phyloP scores from a whole-genome alignment of 768 basidiomycete species.

The Russula abietina region DNA sequence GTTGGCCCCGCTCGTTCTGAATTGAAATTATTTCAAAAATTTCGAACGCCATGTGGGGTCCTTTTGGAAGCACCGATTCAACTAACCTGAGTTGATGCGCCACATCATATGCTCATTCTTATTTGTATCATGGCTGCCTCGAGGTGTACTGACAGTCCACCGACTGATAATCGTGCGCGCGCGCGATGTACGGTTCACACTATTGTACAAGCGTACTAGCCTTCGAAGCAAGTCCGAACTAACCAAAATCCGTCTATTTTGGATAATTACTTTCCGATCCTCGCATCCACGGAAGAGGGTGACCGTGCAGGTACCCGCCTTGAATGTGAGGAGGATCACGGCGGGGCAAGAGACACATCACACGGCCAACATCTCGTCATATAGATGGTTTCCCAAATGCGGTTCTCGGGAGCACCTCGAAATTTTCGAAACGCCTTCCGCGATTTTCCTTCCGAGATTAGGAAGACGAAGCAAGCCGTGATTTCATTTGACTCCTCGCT shows the following conservation, averaged over 20 bases:
- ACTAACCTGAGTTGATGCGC: slow-evolving; percentile 6
- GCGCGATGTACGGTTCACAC: not conserved
- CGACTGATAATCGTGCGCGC: not conserved
- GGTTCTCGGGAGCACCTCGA: not conserved
- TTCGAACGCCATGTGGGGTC: slow-evolving; percentile 1
- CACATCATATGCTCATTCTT: slow-evolving; percentile 17
- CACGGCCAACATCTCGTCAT: not conserved
- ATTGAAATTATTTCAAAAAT: slow-evolving; percentile 1
- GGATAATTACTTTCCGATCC: slow-evolving; percentile 15
- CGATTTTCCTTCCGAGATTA: slow-evolving; percentile 13
- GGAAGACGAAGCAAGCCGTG: slow-evolving; percentile 2
- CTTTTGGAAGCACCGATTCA: slow-evolving; percentile 10
- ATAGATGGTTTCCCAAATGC: not conserved
- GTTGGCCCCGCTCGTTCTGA: not conserved
- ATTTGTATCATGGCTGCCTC: not conserved
- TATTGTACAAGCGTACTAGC: not conserved
- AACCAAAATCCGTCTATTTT: not conserved
- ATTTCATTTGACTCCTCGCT: slow-evolving; percentile 7
- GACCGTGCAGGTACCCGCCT: not conserved
- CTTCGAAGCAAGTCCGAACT: not conserved
- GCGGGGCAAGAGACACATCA: not conserved
- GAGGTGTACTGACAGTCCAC: not conserved
- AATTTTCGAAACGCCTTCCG: not conserved
- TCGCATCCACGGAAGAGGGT: slow-evolving; percentile 13
- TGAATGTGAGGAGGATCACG: slow-evolving; percentile 7